Conservation (phyloP, 148 eudicot species). For the Rheum nobile region DNA sequence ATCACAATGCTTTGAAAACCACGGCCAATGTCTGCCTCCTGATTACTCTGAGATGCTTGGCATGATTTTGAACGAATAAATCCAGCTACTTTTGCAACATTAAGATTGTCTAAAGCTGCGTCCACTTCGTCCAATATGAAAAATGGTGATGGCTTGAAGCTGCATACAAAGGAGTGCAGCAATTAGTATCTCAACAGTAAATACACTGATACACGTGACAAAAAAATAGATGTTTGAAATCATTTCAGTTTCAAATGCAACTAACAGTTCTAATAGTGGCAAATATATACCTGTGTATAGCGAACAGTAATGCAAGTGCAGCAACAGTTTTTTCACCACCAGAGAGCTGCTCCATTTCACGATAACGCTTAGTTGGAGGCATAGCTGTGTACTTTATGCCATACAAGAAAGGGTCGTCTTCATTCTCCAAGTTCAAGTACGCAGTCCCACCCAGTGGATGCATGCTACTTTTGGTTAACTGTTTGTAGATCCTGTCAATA, state of each 20-base stretch:
- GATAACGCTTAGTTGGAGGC: constrained; percentile 98
- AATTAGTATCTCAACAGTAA: background rate
- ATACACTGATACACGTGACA: background rate
- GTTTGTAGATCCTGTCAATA: constrained; percentile 94
- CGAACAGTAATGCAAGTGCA: constrained; percentile 86
- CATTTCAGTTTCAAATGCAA: background rate
- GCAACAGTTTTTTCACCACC: constrained; percentile 99
- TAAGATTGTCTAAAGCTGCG: constrained; percentile 92
- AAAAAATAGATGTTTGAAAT: background rate
- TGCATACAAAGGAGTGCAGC: constrained; percentile 10
- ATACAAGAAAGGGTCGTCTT: constrained; percentile 81
- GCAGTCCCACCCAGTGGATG: constrained; percentile 97
- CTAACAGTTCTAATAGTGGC: background rate
- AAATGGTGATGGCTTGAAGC: constrained; percentile 94
- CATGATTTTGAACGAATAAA: constrained; percentile 95
- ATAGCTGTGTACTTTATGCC: constrained; percentile 90
- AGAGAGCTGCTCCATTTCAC: constrained; percentile 95
- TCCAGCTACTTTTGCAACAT: constrained; percentile 94
- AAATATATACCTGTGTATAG: constrained; percentile 82
- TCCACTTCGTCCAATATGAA: constrained; percentile 98
- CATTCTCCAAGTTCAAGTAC: constrained; percentile 80
- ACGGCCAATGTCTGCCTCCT: constrained; percentile 43
- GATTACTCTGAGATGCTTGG: constrained; percentile 38
- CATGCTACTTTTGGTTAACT: constrained; percentile 77
- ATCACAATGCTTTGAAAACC: constrained; percentile 98